Conservation (phyloP, 768 basidiomycete species). For the Mycena rebaudengoi region DNA sequence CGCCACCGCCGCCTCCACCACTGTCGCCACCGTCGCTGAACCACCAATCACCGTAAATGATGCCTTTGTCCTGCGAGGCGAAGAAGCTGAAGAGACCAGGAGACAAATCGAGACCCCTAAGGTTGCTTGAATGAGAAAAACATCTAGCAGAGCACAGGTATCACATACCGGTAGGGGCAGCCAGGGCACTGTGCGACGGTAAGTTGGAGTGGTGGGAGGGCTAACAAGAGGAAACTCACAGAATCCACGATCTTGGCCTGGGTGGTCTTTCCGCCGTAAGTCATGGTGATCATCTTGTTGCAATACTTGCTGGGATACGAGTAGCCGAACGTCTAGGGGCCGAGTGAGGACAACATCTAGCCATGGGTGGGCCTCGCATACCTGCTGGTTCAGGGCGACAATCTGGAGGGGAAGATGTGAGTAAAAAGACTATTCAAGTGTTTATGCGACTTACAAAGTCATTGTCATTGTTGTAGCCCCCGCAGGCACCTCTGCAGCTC, state of each 20-base stretch:
- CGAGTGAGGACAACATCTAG: not conserved
- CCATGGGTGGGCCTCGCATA: slow-evolving; percentile 28
- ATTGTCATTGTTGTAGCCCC: slow-evolving; percentile 42
- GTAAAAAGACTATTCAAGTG: not conserved
- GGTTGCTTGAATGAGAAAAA: too few relatives aligned
- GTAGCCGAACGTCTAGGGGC: slow-evolving; percentile 6
- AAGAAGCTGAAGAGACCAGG: slow-evolving; percentile 73
- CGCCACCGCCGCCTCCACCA: slow-evolving; percentile 18
- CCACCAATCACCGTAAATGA: slow-evolving; percentile 70
- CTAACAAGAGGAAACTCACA: slow-evolving; percentile 12
- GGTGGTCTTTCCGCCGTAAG: slow-evolving; percentile 66
- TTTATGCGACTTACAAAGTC: slow-evolving; percentile 52
- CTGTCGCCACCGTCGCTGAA: slow-evolving; percentile 53
- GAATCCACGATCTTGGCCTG: slow-evolving; percentile 66
- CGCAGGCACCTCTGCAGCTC: slow-evolving; percentile 63
- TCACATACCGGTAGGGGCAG: too few relatives aligned
- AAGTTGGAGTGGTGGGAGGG: not conserved
- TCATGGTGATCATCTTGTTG: slow-evolving; percentile 67
- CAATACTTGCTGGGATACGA: slow-evolving; percentile 69
- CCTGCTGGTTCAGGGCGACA: slow-evolving; percentile 58
- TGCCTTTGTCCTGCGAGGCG: slow-evolving; percentile 54
- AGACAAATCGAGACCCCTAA: slow-evolving; percentile 73
- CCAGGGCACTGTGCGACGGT: slow-evolving; percentile 60
- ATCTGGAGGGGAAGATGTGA: slow-evolving; percentile 45
- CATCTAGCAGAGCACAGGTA: too few relatives aligned